Base-by-base conservation (phyloP, 2,329 filamentous ascomycete genomes). In the Aspergillus texensis region DNA sequence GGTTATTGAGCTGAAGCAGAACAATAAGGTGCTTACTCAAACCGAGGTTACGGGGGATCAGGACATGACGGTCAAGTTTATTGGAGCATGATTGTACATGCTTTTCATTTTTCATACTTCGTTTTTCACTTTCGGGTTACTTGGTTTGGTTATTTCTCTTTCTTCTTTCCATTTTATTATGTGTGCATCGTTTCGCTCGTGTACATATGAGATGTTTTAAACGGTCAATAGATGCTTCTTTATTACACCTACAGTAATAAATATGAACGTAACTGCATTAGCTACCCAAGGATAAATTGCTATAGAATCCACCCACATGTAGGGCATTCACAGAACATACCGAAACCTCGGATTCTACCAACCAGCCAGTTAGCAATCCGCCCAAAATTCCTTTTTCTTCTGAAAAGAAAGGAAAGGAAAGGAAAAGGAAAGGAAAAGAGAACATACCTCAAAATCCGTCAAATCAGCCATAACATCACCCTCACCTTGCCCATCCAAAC, bases 1-100 rank as follows among this genome's bases (percentile, higher is more conserved):
- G 11, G 75, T 84, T 62, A 71, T 85, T 58, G 81, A 85, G 60
- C 79, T 85, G 60, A 72, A 81, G 71, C 82, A 84, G 73, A 76
- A 74, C 58, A 70, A 71, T 62, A 64, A 75, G 58, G 70, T 82
- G 12, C 62, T 75, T 59, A 76, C 77, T 3, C 57, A 72, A 32
- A 71, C 73, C 8, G 58, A 69, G 8, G 58, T 74, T 10, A 30
- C 64, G 5, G 73, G 74, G 21, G 66, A 75, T 34, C 67, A 64
- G 3, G 65, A 73, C 48, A 68, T 78, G 32, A 64, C 60, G 34
- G 74, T 79, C 4, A 67, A 60, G 12, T 73, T 72, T 57, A 61
- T 58, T 30, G 57, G 60, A 21, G 63, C 36, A 41, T 55, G 28
- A 55, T 46, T 54, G n/a, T 48, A 41, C 19, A 41, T 32, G 59